Evolutionary conservation across 75 land plant genomes (phyloP), one percentile per base, ranked within the genome.

Genomic region (Pseudotsuga menziesii): DNA sequence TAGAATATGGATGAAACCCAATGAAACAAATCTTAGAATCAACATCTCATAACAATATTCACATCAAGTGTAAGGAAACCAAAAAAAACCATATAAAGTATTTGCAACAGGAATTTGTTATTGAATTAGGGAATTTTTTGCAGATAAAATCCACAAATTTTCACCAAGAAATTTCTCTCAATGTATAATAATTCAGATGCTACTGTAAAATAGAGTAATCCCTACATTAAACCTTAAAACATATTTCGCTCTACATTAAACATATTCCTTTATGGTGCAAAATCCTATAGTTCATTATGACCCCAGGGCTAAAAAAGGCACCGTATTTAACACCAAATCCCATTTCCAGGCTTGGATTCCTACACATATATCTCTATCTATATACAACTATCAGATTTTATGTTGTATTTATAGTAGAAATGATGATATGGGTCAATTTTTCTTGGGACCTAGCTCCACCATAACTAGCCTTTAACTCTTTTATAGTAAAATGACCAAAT

Each of bases 181-280:
- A 41, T 16, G 41, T 41, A 69, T 52, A 69, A 67, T 39, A 69
- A 39, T 69, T 39, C 44, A 39, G 23, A 69, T 69, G 52, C 72
- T 69, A n/a, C 9, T 39, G 72, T 69, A n/a, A 69, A 41, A 69
- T 23, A 39, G n/a, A n/a, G 12, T n/a, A 8, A 69, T 69, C 48
- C n/a, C 52, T 19, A 3, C 72, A n/a, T 27, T 7, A 4, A 41
- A 8, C 14, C 36, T n/a, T n/a, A n/a, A n/a, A n/a, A n/a, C n/a
- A n/a, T n/a, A n/a, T n/a, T n/a, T n/a, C n/a, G n/a, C n/a, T n/a
- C n/a, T n/a, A n/a, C n/a, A n/a, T 63, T 27, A 14, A 27, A 41
- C 72, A 69, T 69, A 69, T 29, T 69, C 52, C 72, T 69, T 23
- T 36, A 39, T 69, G 72, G 72, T 69, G 48, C 72, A 22, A 39